These are phyloP conservation scores for Leersia perrieri DNA, from an alignment of 176 grass and related monocot species.

Conservation along the genomic window DNA sequence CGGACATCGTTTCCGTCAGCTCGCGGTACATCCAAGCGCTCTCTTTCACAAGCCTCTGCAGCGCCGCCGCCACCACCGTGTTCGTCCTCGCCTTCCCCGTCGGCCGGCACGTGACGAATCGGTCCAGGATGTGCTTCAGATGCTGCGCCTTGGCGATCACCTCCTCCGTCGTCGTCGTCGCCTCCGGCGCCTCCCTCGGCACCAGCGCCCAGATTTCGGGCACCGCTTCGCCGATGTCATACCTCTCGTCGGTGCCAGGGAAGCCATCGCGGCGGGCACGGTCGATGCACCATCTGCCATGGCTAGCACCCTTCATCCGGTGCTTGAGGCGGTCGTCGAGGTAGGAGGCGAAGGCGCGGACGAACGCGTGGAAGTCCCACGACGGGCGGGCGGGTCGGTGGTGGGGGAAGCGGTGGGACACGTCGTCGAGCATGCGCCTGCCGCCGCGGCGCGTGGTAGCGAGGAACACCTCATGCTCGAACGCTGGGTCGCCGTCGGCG, in stretches of 20 bases:
- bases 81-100: slow-evolving; percentile 59
- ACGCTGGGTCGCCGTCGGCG: slow-evolving; percentile 62
- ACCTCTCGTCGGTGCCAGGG: background rate
- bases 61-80: slow-evolving; percentile 38
- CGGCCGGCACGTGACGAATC: slow-evolving; percentile 60
- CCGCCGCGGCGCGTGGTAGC: slow-evolving; percentile 50
- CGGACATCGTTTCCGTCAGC: slow-evolving; percentile 48
- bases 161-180: slow-evolving; percentile 35
- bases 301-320: slow-evolving; percentile 40
- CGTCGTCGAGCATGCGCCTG: slow-evolving; percentile 61
- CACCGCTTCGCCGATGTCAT: slow-evolving; percentile 1
- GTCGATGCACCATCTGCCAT: background rate
- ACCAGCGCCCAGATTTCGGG: background rate
- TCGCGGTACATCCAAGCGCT: slow-evolving; percentile 66
- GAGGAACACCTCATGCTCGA: slow-evolving; percentile 71
- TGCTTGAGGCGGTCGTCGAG: slow-evolving; percentile 67
- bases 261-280: background rate
- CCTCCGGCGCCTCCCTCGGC: background rate
- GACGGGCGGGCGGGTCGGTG: slow-evolving; percentile 32
- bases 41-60: slow-evolving; percentile 63
- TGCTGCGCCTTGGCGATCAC: slow-evolving; percentile 42
- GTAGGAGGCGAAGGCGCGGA: slow-evolving; percentile 63
- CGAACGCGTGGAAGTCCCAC: slow-evolving; percentile 63
- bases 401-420: slow-evolving; percentile 50
- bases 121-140: slow-evolving; percentile 51